Base-by-base conservation (phyloP, 176 grass and related monocot genomes). In the Chloris gayana region DNA sequence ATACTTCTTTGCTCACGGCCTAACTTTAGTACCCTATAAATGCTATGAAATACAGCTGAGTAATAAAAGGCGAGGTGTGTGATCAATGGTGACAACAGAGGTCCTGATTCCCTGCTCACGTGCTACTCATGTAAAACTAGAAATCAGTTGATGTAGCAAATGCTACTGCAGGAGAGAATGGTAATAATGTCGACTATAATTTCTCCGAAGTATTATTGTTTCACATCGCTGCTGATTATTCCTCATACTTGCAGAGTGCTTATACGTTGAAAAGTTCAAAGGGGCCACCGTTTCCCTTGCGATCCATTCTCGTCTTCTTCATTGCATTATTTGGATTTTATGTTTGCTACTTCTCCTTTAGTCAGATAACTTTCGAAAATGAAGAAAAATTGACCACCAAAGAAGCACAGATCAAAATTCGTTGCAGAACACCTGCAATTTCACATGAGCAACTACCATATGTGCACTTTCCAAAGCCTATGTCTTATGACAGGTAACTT, bases 401-500 rank as follows among this genome's bases (percentile, higher is more conserved):
- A 60, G 85, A 80, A 65, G 64, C 85, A 49, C 41, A 35, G 44
- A 67, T 26, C 77, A 64, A 87, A 56, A 83, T 31, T 60, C 2
- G 49, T 37, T 98, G 92, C 54, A 56, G 26, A 41, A 84, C 31
- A 22, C 69, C 82, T 90, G 18, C 34, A 47, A 67, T 84, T 32
- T 74, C 85, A 78, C 67, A 77, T 44, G 44, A 87, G 33, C 85
- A 89, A 38, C 92, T 83, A 50, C 33, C 6, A 18, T 93, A 89
- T 80, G 32, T 98, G 41, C 92, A 98, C 49, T 91, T 98, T 86
- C 92, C 95, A 64, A 78, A 70, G 59, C 95, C 95, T 34, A 64
- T 27, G 63, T 93, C 83, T 75, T 98, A 93, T 47, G 80, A 37
- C 61, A 94, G 95, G 95, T 94, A 65, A 56, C 2, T 35, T 59